A percentile compares a stretch with the other conserved stretches of the same genome.
phyloP scores from a whole-genome alignment of 2,329 filamentous ascomycete genomes.

The Fusarium torulosum region DNA sequence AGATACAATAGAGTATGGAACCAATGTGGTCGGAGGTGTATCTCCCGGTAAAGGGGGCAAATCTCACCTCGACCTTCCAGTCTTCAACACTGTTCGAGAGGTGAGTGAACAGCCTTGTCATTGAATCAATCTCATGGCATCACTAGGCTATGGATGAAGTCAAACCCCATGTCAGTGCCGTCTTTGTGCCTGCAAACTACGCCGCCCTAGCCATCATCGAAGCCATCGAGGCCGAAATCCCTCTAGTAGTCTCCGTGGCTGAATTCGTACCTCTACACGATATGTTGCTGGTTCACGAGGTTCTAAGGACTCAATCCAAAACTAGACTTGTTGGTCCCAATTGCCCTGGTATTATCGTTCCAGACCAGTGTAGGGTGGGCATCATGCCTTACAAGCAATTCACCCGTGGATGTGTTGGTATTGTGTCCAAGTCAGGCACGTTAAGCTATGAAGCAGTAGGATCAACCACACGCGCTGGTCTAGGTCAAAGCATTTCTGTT shows the following conservation, averaged over 20 bases:
- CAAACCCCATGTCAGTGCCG: conserved; percentile 74
- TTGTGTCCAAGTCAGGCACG: conserved; percentile 84
- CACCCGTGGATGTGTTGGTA: conserved; percentile 73
- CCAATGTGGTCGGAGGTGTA: conserved; percentile 55
- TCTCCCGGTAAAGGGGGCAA: conserved; percentile 54
- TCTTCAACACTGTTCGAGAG: conserved; percentile 53
- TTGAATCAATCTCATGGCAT: background rate
- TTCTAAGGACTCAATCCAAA: conserved; percentile 77
- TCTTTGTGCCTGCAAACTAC: conserved; percentile 78
- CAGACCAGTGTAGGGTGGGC: conserved; percentile 70
- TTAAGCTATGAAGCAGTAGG: conserved; percentile 85
- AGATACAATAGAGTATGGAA: conserved; percentile 56
- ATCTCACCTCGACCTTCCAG: conserved; percentile 52
- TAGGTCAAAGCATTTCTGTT: conserved; percentile 82
- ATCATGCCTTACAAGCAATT: conserved; percentile 59
- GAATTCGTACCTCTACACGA: conserved; percentile 85
- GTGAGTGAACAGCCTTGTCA: conserved; percentile 24
- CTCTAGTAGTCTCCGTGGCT: conserved; percentile 81
- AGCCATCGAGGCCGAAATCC: conserved; percentile 81
- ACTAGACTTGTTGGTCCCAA: conserved; percentile 84
- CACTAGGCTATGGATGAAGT: conserved; percentile 51
- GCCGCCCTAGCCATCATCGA: conserved; percentile 78
- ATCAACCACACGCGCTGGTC: conserved; percentile 77
- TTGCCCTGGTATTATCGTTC: conserved; percentile 82
- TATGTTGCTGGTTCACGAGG: conserved; percentile 76